These are phyloP conservation scores for Cicer arietinum DNA, from an alignment of 306 rosid genomes.

Conservation along the genomic window DNA sequence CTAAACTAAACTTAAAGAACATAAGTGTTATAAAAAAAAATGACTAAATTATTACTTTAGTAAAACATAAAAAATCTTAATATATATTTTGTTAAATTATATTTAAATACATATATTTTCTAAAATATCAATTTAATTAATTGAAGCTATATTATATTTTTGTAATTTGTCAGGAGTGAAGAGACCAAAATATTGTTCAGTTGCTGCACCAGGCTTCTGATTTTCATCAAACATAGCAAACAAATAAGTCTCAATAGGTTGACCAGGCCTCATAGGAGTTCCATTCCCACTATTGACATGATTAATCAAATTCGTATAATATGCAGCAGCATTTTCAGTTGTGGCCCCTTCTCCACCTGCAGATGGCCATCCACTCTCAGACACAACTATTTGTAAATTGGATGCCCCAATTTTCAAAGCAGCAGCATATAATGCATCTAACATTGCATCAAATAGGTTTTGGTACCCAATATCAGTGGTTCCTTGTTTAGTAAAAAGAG, in stretches of 20 bases:
- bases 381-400: constrained; percentile 43
- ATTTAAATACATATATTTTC: not conserved
- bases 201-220: constrained; percentile 20
- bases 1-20: too few relatives aligned
- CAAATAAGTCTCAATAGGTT: constrained; percentile 43
- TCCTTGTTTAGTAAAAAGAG: too few relatives aligned
- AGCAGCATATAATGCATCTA: too few relatives aligned
- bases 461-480: too few relatives aligned
- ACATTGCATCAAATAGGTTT: too few relatives aligned
- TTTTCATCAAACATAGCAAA: constrained; percentile 65
- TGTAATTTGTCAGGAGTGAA: constrained; percentile 45
- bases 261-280: constrained; percentile 49
- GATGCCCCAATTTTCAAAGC: too few relatives aligned
- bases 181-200: constrained; percentile 54
- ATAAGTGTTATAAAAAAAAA: too few relatives aligned
- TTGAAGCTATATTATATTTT: constrained; percentile 48
- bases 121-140: not conserved
- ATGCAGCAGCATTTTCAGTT: constrained; percentile 49
- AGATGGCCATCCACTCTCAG: constrained; percentile 80
- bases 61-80: too few relatives aligned
- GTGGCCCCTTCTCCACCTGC: constrained; percentile 50
- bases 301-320: constrained; percentile 55
- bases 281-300: constrained; percentile 56
- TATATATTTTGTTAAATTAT: not conserved
- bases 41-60: too few relatives aligned